These are phyloP conservation scores for Linum trigynum DNA, from an alignment of 345 rosid species.

Conservation along the genomic window DNA sequence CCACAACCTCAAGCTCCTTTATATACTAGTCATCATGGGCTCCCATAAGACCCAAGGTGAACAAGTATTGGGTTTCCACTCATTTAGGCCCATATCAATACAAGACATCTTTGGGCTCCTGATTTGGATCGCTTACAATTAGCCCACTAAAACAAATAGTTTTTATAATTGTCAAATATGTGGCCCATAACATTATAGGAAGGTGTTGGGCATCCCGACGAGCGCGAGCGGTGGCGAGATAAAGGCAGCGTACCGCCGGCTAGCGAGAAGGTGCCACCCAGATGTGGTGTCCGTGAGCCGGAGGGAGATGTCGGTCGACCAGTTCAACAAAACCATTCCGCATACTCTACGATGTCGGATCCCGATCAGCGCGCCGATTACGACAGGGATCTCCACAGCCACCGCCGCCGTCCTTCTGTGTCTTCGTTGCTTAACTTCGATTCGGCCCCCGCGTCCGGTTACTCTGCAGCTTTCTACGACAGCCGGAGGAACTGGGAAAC, in stretches of 20 bases:
- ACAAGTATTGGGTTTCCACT: no score
- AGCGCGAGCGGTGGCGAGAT: constrained; percentile 37
- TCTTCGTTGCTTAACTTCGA: constrained; percentile 12
- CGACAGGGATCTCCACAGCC: constrained; percentile 25
- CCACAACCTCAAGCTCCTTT: no score
- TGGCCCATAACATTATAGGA: constrained; percentile 40
- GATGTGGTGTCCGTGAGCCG: constrained; percentile 37
- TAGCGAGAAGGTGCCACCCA: constrained; percentile 47
- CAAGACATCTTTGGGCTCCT: no score
- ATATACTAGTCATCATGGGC: no score
- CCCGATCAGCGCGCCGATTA: constrained; percentile 44
- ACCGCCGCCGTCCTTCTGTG: constrained; percentile 5
- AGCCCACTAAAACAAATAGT: no score
- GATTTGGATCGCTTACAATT: no score
- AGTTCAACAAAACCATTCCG: constrained; percentile 41
- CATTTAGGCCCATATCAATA: no score
- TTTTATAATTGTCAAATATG: no score
- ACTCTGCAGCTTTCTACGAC: background rate
- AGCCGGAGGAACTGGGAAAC: constrained; percentile 47
- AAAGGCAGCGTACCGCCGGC: constrained; percentile 48
- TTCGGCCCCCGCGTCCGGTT: constrained; percentile 24
- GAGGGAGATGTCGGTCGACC: constrained; percentile 31
- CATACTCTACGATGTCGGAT: constrained; percentile 48
- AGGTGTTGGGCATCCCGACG: constrained; percentile 39
- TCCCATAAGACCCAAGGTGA: no score